Evolutionary conservation across 805 yeast genomes (phyloP).

Genomic region (Monosporozyma yasuniensis): DNA sequence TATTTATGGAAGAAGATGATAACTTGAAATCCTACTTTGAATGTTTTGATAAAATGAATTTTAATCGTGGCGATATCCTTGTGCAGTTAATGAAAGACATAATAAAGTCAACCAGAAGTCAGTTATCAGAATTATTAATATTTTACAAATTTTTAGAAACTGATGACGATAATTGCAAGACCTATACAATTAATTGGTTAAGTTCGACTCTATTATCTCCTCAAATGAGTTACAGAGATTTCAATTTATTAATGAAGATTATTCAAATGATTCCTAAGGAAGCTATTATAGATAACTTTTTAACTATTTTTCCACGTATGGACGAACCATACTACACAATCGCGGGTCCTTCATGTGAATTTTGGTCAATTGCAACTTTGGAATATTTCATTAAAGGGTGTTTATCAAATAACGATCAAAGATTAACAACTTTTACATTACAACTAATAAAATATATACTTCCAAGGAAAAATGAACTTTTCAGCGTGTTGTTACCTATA

Average conservation of each 20-base stretch:
- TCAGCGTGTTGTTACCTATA: neutral
- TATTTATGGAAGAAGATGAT: neutral
- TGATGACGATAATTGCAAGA: conserved; percentile 6
- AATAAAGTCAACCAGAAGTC: neutral
- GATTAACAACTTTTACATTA: neutral
- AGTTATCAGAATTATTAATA: conserved; percentile 4
- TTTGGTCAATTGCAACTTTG: neutral
- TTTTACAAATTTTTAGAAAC: conserved; percentile 8
- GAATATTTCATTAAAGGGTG: neutral
- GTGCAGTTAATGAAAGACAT: neutral
- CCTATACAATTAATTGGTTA: conserved; percentile 18
- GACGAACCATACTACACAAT: neutral
- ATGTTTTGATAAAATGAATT: neutral
- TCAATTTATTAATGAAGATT: conserved; percentile 11
- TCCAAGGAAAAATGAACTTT: neutral
- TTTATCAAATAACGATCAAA: neutral
- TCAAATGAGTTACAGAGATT: conserved; percentile 9
- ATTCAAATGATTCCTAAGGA: conserved; percentile 11
- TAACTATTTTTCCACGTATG: conserved; percentile 4
- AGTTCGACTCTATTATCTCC: conserved; percentile 19
- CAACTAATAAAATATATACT: neutral
- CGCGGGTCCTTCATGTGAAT: neutral
- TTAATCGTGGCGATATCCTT: neutral
- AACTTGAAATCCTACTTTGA: neutral
- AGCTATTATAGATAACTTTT: conserved; percentile 13